These are phyloP conservation scores for Rhizophlyctis rosea DNA, from an alignment of 192 early-diverging fungal species.

Conservation along the genomic window DNA sequence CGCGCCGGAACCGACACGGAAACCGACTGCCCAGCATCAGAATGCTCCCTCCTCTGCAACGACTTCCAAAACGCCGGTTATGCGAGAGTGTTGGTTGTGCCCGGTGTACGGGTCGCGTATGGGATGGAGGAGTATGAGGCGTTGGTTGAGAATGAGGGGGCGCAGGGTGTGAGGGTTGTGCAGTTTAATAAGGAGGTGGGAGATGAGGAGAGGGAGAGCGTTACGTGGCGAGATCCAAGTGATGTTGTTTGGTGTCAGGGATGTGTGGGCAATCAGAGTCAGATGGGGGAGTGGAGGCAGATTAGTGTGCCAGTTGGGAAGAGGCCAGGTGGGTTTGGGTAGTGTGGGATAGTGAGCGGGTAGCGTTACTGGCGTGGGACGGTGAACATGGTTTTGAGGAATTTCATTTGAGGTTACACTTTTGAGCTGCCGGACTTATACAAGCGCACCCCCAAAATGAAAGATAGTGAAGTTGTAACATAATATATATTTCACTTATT, in stretches of 20 bases:
- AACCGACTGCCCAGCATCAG: background rate
- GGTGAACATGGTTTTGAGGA: too few species aligned
- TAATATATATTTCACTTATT: too few species aligned
- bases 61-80: background rate
- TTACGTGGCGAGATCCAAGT: background rate
- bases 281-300: too few species aligned
- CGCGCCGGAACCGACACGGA: background rate
- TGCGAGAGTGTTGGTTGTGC: background rate
- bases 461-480: too few species aligned
- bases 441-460: too few species aligned
- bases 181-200: background rate
- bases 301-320: too few species aligned
- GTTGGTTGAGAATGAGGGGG: background rate
- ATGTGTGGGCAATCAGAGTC: too few species aligned
- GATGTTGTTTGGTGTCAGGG: background rate
- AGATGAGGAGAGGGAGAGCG: background rate
- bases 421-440: too few species aligned
- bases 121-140: background rate
- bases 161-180: background rate
- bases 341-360: too few species aligned
- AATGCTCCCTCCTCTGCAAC: conserved; percentile 1
- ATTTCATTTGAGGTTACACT: too few species aligned
- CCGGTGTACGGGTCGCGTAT: background rate
- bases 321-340: too few species aligned
- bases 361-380: too few species aligned